A percentile compares a stretch with the other conserved stretches of the same genome.
Conservation (phyloP, 2,329 filamentous ascomycete genomes). For the Fusarium nematophilum region DNA sequence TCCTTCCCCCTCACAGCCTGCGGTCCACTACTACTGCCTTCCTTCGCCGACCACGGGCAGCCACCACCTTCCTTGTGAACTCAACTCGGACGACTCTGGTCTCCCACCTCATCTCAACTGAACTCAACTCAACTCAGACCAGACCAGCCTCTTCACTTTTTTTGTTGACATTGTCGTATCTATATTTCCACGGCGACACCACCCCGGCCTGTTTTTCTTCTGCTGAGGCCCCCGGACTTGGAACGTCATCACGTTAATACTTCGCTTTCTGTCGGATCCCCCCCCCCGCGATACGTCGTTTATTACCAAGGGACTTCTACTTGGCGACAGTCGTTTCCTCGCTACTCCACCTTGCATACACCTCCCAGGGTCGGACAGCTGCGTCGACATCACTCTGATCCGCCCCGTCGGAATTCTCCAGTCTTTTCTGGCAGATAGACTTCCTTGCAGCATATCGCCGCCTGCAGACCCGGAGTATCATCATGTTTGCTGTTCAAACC, state of each 20-base stretch:
- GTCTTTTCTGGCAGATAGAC: constrained; percentile 11
- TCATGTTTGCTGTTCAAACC: constrained; percentile 53
- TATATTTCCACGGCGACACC: constrained; percentile 15
- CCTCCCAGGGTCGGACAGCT: constrained; percentile 37
- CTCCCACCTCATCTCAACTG: constrained; percentile 10
- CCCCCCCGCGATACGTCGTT: constrained; percentile 29
- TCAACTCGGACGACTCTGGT: constrained; percentile 27
- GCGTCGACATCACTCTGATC: constrained; percentile 25
- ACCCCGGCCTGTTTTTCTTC: background rate
- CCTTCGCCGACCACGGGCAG: constrained; percentile 27
- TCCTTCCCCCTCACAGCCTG: constrained; percentile 26
- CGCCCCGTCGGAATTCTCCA: constrained; percentile 15
- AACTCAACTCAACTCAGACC: constrained; percentile 12
- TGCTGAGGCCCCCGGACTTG: constrained; percentile 2
- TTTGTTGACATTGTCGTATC: constrained; percentile 20
- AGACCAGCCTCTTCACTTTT: constrained; percentile 24
- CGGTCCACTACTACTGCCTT: constrained; percentile 35
- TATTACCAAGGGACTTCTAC: constrained; percentile 22
- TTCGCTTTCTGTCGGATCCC: constrained; percentile 29
- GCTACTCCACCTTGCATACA: constrained; percentile 41
- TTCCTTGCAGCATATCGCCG: constrained; percentile 4
- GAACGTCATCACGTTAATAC: constrained; percentile 19
- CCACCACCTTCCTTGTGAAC: constrained; percentile 36
- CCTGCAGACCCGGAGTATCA: constrained; percentile 37
- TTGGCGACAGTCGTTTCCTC: constrained; percentile 13